These are phyloP conservation scores for Letharia columbiana DNA, from an alignment of 495 filamentous ascomycete genomes.

Conservation along the genomic window DNA sequence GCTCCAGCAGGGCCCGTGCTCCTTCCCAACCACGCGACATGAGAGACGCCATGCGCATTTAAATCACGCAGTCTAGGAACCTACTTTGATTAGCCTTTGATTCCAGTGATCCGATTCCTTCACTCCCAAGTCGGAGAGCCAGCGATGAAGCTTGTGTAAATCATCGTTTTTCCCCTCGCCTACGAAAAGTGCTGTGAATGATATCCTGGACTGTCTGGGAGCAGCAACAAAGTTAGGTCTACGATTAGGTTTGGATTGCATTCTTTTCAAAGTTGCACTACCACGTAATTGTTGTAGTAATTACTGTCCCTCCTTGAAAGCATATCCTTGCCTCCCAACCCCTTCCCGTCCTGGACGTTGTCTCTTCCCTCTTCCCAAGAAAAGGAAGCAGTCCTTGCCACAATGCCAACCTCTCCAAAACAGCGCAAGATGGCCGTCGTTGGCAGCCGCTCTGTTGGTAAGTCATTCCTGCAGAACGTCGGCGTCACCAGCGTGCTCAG, in stretches of 20 bases:
- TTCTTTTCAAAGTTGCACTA: constrained; percentile 2
- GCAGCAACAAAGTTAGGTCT: neutral
- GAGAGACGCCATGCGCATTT: constrained; percentile 3
- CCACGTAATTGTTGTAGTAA: constrained; percentile 7
- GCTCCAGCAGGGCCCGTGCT: neutral
- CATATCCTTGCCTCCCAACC: constrained; percentile 13
- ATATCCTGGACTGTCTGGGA: neutral
- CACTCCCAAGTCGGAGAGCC: neutral
- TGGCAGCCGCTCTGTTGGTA: constrained; percentile 94
- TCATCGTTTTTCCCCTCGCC: neutral
- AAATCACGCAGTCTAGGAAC: neutral
- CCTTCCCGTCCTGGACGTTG: neutral
- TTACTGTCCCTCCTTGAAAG: constrained; percentile 5
- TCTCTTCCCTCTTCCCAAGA: neutral
- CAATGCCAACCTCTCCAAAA: constrained; percentile 76
- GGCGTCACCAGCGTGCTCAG: constrained; percentile 6
- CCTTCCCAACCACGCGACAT: constrained; percentile 1
- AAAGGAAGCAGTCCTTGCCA: neutral
- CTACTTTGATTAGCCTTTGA: neutral
- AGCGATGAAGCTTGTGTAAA: neutral
- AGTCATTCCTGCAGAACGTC: constrained; percentile 24
- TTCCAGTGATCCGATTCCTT: neutral
- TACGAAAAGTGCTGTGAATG: neutral
- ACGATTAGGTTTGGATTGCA: constrained; percentile 1
- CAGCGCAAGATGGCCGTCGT: constrained; percentile 98